Conservation (phyloP, 2,329 filamentous ascomycete genomes). For the Trichoderma atroviride region DNA sequence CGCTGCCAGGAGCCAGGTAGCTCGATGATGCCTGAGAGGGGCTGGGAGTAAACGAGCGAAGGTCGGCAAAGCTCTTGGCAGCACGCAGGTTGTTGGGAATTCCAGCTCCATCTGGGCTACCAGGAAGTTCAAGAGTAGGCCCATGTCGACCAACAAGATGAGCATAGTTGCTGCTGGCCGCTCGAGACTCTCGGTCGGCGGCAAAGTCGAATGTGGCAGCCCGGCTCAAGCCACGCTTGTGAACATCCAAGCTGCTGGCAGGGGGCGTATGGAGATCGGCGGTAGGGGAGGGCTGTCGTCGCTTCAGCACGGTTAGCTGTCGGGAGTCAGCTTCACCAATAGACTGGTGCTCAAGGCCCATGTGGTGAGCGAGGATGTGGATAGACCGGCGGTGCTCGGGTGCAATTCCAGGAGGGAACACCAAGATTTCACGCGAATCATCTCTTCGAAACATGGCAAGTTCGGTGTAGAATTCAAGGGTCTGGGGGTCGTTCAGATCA, state of each 20-base stretch:
- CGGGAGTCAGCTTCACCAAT: conserved; percentile 85
- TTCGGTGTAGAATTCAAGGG: conserved; percentile 86
- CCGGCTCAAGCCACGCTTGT: conserved; percentile 83
- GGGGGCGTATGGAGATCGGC: conserved; percentile 59
- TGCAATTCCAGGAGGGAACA: conserved; percentile 79
- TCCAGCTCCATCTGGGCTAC: conserved; percentile 65
- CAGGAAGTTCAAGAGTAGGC: conserved; percentile 85
- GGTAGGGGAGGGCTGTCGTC: conserved; percentile 56
- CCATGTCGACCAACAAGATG: conserved; percentile 78
- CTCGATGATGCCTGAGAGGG: conserved; percentile 83
- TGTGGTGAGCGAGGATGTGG: conserved; percentile 92
- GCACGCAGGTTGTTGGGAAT: conserved; percentile 82
- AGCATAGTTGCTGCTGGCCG: conserved; percentile 66
- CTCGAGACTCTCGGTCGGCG: conserved; percentile 70
- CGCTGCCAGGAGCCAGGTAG: conserved; percentile 56
- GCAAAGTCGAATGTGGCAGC: conserved; percentile 98
- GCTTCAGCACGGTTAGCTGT: conserved; percentile 86
- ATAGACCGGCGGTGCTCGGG: conserved; percentile 87
- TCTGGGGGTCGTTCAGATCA: conserved; percentile 88
- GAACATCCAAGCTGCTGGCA: conserved; percentile 71
- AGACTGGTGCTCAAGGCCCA: conserved; percentile 88
- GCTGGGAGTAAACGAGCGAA: conserved; percentile 93
- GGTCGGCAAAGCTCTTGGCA: conserved; percentile 94
- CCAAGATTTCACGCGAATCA: conserved; percentile 72
- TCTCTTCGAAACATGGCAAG: conserved; percentile 87